phyloP scores from a whole-genome alignment of 2,329 filamentous ascomycete genomes.

The Emericellopsis cladophorae region DNA sequence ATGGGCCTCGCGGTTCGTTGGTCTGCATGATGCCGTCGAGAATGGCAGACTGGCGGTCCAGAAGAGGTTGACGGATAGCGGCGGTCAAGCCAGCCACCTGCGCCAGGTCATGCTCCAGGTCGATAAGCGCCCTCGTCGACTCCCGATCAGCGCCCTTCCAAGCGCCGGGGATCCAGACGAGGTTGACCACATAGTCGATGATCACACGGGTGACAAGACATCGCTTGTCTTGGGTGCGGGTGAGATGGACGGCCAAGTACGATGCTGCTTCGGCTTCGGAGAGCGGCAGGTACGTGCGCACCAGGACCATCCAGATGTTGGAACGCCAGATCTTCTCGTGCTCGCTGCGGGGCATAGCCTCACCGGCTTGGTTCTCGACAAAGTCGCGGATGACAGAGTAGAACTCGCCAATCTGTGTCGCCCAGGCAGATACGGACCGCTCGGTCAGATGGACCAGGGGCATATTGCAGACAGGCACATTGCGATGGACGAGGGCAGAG shows the following conservation, averaged over 20 bases:
- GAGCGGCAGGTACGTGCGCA: constrained; percentile 23
- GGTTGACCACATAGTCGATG: constrained; percentile 27
- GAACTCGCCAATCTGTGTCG: constrained; percentile 21
- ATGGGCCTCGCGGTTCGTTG: constrained; percentile 14
- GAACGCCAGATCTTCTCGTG: constrained; percentile 12
- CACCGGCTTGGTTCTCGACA: constrained; percentile 19
- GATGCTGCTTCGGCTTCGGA: constrained; percentile 23
- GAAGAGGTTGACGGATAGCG: constrained; percentile 22
- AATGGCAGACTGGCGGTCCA: constrained; percentile 21
- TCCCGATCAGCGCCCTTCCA: constrained; percentile 24
- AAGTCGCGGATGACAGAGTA: constrained; percentile 21
- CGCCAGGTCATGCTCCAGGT: constrained; percentile 20
- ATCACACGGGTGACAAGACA: constrained; percentile 29
- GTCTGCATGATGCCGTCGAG: constrained; percentile 23
- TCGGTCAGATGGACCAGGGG: constrained; percentile 23
- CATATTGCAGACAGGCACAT: neutral
- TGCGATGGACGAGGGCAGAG: neutral
- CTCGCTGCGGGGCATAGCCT: constrained; percentile 14
- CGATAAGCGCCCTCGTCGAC: constrained; percentile 18
- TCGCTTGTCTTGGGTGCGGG: constrained; percentile 23
- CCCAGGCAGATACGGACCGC: constrained; percentile 18
- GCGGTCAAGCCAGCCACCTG: constrained; percentile 18
- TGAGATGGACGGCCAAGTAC: constrained; percentile 26
- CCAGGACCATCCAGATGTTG: constrained; percentile 21
- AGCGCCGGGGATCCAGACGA: constrained; percentile 24